Percentiles rank a stretch among this genome's conserved stretches.
Evolutionary conservation across 768 basidiomycete species (phyloP).

Genomic region (Psilocybe cubensis): DNA sequence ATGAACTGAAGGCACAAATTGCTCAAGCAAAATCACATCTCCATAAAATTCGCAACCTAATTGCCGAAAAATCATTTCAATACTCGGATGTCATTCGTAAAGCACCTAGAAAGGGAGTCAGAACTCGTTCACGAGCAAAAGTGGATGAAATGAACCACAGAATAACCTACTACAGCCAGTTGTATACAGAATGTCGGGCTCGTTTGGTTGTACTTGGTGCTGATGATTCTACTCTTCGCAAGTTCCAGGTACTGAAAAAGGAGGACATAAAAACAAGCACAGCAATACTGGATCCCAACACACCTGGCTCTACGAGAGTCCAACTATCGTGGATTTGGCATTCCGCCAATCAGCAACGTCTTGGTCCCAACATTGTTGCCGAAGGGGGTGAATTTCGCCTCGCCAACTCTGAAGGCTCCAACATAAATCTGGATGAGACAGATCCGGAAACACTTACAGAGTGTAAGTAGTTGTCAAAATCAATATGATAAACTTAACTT

Average conservation of each 20-base stretch:
- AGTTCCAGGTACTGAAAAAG: neutral
- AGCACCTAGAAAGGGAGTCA: neutral
- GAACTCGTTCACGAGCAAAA: neutral
- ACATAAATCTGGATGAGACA: too few relatives aligned
- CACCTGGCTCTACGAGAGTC: neutral
- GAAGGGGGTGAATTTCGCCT: neutral
- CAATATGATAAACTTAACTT: neutral
- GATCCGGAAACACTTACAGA: neutral
- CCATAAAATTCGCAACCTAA: neutral
- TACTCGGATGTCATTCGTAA: too few relatives aligned
- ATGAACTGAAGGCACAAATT: neutral
- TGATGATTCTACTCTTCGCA: neutral
- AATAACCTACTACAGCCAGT: neutral
- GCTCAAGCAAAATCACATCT: neutral
- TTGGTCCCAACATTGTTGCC: neutral
- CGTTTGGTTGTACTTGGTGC: neutral
- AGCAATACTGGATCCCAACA: neutral
- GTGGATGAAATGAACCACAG: neutral
- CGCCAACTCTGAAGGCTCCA: too few relatives aligned
- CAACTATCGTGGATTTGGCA: constrained; percentile 1
- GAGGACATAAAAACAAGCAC: neutral
- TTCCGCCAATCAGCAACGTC: neutral
- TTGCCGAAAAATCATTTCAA: neutral
- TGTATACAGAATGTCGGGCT: neutral
- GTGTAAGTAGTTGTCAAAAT: neutral